Base-by-base conservation (phyloP, 768 basidiomycete species). In the Phanerochaete carnosa region DNA sequence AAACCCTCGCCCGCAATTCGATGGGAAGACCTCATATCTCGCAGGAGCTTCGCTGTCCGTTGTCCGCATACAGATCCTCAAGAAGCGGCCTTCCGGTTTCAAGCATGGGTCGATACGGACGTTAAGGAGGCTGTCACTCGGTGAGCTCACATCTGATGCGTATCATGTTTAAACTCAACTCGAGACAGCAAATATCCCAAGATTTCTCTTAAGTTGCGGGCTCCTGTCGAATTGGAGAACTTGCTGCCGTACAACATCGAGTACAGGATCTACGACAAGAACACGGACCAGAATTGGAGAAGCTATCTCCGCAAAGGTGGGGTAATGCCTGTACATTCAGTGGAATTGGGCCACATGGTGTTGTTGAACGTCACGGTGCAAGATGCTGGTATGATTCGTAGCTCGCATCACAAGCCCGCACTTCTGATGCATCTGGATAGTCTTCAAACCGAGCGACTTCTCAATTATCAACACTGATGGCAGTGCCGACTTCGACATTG, bases 221-320 rank as follows among this genome's bases (percentile, higher is more conserved):
- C 97, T 15, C 97, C 97, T 0, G 80, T 99, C 28, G 96, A 99
- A 69, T 77, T 99, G 11, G 96, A 99, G 74, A 99, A 99, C 70
- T 77, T 98, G 22, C 76, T 98, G 25, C 97, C 97, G 0, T 97
- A 89, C 75, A 94, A 98, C 67, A 74, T 98, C 54, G 89, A 94
- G 67, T 99, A 97, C 76, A 85, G 94, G n/a, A 90, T 98, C 33
- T 98, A 94, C 65, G 95, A 99, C 79, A 97, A 95, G 76, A 85
- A 97, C 63, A 88, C 90, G 0, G 87, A 94, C 67, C 92, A 94
- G 68, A 95, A 96, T 68, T 98, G 95, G 88, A 87, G 86, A 64
- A 95, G 92, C 70, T 99, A 94, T 75, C 79, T 98, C 16, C 84
- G 95, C 47, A 86, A 92, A 68, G 96, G 97, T 29, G 96, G 95